Conservation (phyloP, 177 flowering plant species). For the Vitis hybrid region DNA sequence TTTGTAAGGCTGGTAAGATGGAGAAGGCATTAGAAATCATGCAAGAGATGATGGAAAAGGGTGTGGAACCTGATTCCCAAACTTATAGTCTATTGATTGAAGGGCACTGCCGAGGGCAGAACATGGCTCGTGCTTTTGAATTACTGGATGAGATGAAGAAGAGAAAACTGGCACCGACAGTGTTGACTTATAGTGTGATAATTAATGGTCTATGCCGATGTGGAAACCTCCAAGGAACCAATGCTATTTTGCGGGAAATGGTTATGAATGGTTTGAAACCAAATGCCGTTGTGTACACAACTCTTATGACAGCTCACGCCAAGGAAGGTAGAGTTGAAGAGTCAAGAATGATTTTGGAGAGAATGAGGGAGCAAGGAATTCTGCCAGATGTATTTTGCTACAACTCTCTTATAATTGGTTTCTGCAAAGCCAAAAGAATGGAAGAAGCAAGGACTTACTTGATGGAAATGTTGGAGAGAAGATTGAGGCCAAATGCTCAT, state of each 20-base stretch:
- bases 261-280: constrained; percentile 46
- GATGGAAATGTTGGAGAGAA: constrained; percentile 47
- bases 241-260: constrained; percentile 43
- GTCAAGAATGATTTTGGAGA: constrained; percentile 38
- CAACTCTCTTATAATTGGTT: constrained; percentile 58
- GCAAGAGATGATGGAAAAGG: constrained; percentile 48
- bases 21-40: constrained; percentile 49
- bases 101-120: constrained; percentile 38
- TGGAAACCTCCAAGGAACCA: constrained; percentile 46
- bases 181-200: constrained; percentile 44
- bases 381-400: constrained; percentile 63
- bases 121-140: constrained; percentile 13
- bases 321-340: constrained; percentile 45
- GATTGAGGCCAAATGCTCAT: constrained; percentile 51
- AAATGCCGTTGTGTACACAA: constrained; percentile 49
- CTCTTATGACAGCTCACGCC: constrained; percentile 46
- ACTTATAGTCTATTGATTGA: constrained; percentile 58
- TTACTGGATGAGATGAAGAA: constrained; percentile 44
- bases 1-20: constrained; percentile 52
- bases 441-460: constrained; percentile 52
- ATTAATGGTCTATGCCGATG: constrained; percentile 50
- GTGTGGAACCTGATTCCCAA: constrained; percentile 42
- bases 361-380: constrained; percentile 53
- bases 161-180: constrained; percentile 39
- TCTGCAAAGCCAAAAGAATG: constrained; percentile 58